Evolutionary conservation across 805 yeast species (phyloP).

Genomic region (Pichia deserticola): DNA sequence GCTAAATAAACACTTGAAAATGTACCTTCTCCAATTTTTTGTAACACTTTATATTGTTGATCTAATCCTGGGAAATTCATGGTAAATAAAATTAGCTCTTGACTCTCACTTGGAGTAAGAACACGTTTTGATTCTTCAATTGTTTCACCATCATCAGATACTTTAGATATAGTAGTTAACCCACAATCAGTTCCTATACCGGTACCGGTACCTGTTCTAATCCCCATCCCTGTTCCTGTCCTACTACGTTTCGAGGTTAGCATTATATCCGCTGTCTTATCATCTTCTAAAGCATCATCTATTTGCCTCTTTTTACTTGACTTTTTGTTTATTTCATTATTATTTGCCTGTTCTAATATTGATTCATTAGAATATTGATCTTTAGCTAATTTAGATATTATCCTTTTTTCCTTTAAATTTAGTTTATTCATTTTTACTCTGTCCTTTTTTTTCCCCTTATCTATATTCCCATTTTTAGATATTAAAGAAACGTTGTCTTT

Average conservation of each 20-base stretch:
- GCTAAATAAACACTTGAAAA: slow-evolving; percentile 57
- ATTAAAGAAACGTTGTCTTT: background rate
- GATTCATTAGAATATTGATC: slow-evolving; percentile 3
- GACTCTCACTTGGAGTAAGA: slow-evolving; percentile 20
- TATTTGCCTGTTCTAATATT: slow-evolving; percentile 6
- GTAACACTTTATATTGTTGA: slow-evolving; percentile 32
- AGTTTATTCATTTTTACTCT: background rate
- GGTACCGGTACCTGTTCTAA: background rate
- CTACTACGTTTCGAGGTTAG: background rate
- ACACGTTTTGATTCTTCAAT: slow-evolving; percentile 4
- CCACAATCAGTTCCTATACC: background rate
- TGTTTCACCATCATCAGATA: background rate
- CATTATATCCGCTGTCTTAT: background rate
- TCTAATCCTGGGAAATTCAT: slow-evolving; percentile 27
- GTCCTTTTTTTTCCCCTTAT: background rate
- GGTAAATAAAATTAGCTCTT: slow-evolving; percentile 27
- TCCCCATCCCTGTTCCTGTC: background rate
- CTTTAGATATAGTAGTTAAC: background rate
- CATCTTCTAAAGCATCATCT: background rate
- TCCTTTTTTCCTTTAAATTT: background rate
- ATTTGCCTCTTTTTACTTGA: background rate
- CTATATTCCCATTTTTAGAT: background rate
- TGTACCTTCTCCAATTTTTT: slow-evolving; percentile 74
- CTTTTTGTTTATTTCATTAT: slow-evolving; percentile 2
- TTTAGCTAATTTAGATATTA: background rate